Conservation (phyloP, 345 rosid species). For the Populus ilicifolia region DNA sequence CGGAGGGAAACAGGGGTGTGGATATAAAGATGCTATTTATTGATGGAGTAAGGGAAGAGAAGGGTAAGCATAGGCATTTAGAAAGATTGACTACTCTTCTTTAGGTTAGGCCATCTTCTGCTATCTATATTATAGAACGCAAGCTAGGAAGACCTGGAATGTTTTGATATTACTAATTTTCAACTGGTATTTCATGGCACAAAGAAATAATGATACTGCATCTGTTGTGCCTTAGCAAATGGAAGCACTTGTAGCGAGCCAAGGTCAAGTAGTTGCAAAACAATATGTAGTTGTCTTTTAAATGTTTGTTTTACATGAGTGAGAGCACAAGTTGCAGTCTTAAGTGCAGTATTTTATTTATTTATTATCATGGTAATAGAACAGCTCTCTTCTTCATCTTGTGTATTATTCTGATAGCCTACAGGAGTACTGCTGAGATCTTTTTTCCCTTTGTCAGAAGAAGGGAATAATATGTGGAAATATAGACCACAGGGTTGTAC, state of each 20-base stretch:
- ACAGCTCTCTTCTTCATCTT: not conserved
- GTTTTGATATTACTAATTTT: not conserved
- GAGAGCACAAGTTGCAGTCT: not conserved
- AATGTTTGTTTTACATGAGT: not conserved
- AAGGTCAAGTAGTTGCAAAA: not conserved
- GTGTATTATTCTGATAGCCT: not conserved
- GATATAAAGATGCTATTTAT: not conserved
- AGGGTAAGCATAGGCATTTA: not conserved
- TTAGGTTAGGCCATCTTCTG: not conserved
- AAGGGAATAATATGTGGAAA: not conserved
- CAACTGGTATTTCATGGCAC: not conserved
- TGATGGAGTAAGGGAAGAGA: not conserved
- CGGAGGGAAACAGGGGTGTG: not conserved
- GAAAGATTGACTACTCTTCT: not conserved
- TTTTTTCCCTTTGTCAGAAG: not conserved
- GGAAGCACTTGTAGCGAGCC: not conserved
- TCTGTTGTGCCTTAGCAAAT: not conserved
- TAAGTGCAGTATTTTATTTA: no score
- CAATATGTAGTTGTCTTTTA: not conserved
- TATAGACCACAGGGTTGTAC: not conserved
- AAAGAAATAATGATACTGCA: not conserved
- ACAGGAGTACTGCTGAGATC: not conserved
- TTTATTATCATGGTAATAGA: not conserved
- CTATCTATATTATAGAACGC: no score
- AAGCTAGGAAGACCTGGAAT: not conserved